A percentile compares a stretch with the other conserved stretches of the same genome.
phyloP scores from a whole-genome alignment of 768 basidiomycete species.

The Asterophora parasitica region DNA sequence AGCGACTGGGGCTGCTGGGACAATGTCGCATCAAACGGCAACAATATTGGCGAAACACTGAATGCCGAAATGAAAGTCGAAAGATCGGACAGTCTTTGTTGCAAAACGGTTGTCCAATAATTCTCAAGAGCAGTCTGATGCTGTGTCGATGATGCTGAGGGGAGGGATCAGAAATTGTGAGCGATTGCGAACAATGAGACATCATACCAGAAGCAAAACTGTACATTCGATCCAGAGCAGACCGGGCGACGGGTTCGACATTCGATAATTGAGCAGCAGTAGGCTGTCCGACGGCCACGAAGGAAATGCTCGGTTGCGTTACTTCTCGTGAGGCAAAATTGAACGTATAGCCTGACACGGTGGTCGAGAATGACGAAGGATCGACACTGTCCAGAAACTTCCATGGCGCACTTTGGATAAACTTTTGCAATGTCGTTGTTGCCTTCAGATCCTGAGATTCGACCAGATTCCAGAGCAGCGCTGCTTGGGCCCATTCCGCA shows the following conservation, averaged over 20 bases:
- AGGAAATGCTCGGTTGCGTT: constrained; percentile 38
- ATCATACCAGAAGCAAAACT: constrained; percentile 52
- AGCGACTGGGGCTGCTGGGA: constrained; percentile 25
- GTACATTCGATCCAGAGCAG: constrained; percentile 54
- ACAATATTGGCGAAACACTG: constrained; percentile 40
- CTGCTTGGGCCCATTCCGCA: constrained; percentile 53
- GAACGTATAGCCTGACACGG: constrained; percentile 48
- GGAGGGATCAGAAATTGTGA: constrained; percentile 4
- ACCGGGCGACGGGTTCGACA: constrained; percentile 32
- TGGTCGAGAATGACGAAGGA: constrained; percentile 33
- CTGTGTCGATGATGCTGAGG: constrained; percentile 54
- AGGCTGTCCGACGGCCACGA: constrained; percentile 43
- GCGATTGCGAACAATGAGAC: not conserved
- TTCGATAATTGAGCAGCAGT: constrained; percentile 37
- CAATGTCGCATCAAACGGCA: constrained; percentile 57
- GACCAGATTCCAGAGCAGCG: constrained; percentile 56
- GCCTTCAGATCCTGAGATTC: constrained; percentile 42
- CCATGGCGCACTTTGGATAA: constrained; percentile 49
- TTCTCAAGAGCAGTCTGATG: constrained; percentile 39
- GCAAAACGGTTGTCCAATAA: constrained; percentile 53
- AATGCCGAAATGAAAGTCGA: constrained; percentile 42
- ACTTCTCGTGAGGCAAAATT: constrained; percentile 57
- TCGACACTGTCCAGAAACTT: constrained; percentile 36
- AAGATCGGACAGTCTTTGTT: constrained; percentile 39
- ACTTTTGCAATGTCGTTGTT: constrained; percentile 37